These are phyloP conservation scores for Xanthoparmelia taractica DNA, from an alignment of 495 filamentous ascomycete species.

Conservation along the genomic window DNA sequence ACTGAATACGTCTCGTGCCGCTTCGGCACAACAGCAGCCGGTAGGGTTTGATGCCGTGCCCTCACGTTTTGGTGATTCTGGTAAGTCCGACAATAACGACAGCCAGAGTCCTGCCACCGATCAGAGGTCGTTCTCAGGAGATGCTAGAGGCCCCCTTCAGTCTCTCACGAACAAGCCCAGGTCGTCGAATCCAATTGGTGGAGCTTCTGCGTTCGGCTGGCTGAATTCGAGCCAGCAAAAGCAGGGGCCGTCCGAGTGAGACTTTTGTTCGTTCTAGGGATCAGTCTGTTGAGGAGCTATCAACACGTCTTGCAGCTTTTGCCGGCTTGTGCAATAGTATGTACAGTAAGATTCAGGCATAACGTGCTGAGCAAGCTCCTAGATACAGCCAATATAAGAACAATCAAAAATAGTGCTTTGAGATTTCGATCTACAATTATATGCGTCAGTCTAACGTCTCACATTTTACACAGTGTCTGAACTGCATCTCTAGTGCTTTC, in stretches of 20 bases:
- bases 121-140: constrained; percentile 29
- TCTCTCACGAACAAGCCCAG: constrained; percentile 44
- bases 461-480: constrained; percentile 62
- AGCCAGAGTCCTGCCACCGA: constrained; percentile 21
- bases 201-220: constrained; percentile 96
- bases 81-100: constrained; percentile 21
- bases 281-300: neutral
- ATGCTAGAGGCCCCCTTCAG: constrained; percentile 26
- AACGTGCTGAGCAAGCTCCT: neutral
- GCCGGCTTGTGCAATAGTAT: constrained; percentile 15
- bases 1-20: constrained; percentile 24
- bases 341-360: constrained; percentile 14
- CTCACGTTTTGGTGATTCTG: constrained; percentile 30
- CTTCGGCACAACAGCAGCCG: constrained; percentile 20
- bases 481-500: constrained; percentile 57
- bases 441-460: neutral
- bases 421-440: neutral
- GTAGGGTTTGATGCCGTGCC: constrained; percentile 26
- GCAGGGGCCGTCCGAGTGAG: constrained; percentile 15
- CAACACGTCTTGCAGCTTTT: constrained; percentile 8
- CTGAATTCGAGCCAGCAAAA: constrained; percentile 47
- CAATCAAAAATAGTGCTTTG: neutral
- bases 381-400: neutral
- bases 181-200: constrained; percentile 72
- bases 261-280: neutral